Evolutionary conservation across 1,139 yeast genomes (phyloP).

Genomic region (Yamadazyma taylorii): DNA sequence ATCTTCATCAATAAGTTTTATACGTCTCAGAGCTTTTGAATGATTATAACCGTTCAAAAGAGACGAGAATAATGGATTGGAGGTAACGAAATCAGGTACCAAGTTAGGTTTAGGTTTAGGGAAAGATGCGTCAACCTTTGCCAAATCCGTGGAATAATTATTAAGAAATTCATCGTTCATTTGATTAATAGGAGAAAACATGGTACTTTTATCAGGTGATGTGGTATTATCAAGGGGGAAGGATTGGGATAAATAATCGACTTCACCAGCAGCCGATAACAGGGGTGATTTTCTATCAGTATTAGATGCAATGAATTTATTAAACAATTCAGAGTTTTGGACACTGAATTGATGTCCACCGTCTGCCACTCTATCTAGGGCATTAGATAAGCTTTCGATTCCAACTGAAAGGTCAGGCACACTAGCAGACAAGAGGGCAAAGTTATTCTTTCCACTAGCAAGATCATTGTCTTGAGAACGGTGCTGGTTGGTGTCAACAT

Average conservation of each 20-base stretch:
- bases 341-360: constrained; percentile 31
- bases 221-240: constrained; percentile 1
- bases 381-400: constrained; percentile 28
- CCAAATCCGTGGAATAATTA: constrained; percentile 24
- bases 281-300: constrained; percentile 7
- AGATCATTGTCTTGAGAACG: too few relatives aligned
- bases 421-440: constrained; percentile 2
- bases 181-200: background rate
- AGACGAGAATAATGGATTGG: background rate
- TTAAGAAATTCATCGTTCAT: constrained; percentile 13
- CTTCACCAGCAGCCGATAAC: background rate
- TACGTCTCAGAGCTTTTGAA: constrained; percentile 1
- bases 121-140: constrained; percentile 21
- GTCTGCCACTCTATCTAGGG: constrained; percentile 28
- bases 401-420: constrained; percentile 21
- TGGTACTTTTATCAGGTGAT: constrained; percentile 3
- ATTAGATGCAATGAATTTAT: constrained; percentile 22
- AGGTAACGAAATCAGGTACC: constrained; percentile 3
- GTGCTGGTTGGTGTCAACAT: too few relatives aligned
- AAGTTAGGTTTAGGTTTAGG: constrained; percentile 10
- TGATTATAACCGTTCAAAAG: background rate
- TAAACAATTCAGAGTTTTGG: constrained; percentile 31
- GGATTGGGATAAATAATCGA: constrained; percentile 1
- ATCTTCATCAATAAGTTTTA: too few relatives aligned
- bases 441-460: background rate